A percentile compares a stretch with the other conserved stretches of the same genome.
phyloP scores from a whole-genome alignment of 1,284 basidiomycete species.

The Malassezia caprae region DNA sequence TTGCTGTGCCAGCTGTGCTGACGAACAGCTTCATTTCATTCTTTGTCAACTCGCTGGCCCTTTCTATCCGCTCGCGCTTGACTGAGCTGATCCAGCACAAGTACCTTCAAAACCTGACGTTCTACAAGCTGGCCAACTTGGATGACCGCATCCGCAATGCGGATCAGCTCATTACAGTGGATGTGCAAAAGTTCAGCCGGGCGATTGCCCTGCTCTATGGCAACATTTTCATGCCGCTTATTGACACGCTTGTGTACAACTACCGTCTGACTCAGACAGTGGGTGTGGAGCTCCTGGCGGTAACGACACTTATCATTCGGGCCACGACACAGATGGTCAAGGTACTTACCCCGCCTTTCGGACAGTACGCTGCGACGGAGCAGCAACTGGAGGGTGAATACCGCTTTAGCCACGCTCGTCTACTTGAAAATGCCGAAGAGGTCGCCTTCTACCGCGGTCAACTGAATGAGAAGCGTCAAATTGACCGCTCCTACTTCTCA shows the following conservation, averaged over 20 bases:
- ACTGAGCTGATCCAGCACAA: conserved; percentile 71
- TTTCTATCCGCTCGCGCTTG: conserved; percentile 79
- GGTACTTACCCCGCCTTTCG: conserved; percentile 72
- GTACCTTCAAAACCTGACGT: conserved; percentile 70
- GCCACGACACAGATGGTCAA: conserved; percentile 49
- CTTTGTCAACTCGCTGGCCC: conserved; percentile 82
- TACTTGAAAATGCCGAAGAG: conserved; percentile 87
- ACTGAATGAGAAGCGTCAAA: conserved; percentile 77
- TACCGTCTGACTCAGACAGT: conserved; percentile 88
- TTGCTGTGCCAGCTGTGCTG: conserved; percentile 75
- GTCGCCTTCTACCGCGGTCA: conserved; percentile 85
- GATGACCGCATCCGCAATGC: conserved; percentile 86
- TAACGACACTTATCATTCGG: conserved; percentile 59
- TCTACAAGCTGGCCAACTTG: conserved; percentile 75
- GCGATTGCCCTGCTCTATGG: conserved; percentile 82
- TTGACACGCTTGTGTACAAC: conserved; percentile 89
- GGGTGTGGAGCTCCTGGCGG: conserved; percentile 72
- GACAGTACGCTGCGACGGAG: conserved; percentile 70
- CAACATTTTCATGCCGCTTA: conserved; percentile 61
- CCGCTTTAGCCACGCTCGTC: conserved; percentile 82
- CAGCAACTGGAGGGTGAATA: conserved; percentile 67
- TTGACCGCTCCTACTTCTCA: conserved; percentile 80
- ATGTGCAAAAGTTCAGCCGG: conserved; percentile 83
- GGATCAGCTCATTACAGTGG: conserved; percentile 94
- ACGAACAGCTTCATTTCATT: conserved; percentile 87